Evolutionary conservation across 805 yeast genomes (phyloP).

Genomic region (Suhomyces faveliae): DNA sequence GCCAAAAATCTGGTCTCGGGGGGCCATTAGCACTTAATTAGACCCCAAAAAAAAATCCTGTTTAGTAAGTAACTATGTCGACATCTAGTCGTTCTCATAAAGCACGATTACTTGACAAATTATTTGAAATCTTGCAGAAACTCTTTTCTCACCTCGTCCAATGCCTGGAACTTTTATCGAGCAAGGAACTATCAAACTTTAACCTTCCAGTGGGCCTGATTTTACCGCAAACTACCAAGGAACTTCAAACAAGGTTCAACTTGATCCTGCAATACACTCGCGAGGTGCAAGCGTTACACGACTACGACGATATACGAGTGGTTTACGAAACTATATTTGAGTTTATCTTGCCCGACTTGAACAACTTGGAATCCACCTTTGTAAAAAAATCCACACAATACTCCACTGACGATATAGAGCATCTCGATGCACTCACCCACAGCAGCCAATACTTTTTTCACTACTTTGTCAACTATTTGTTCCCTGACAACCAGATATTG

Average conservation of each 20-base stretch:
- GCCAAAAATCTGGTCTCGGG: too few species aligned
- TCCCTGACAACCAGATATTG: slow-evolving; percentile 7
- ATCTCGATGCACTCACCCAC: background rate
- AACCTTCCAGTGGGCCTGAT: background rate
- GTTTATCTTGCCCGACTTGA: slow-evolving; percentile 7
- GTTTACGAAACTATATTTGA: slow-evolving; percentile 9
- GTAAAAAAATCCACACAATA: background rate
- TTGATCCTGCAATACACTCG: slow-evolving; percentile 8
- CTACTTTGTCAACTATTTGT: slow-evolving; percentile 7
- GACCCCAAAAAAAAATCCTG: background rate
- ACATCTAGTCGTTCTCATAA: background rate
- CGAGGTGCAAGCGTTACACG: slow-evolving; percentile 4
- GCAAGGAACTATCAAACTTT: background rate
- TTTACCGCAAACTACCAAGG: background rate
- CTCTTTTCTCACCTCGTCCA: background rate
- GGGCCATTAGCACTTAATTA: background rate
- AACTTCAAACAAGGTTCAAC: slow-evolving; percentile 5
- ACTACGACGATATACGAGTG: slow-evolving; percentile 5
- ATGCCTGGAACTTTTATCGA: background rate
- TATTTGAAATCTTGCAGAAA: background rate
- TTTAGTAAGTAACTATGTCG: too few species aligned
- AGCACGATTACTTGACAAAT: background rate
- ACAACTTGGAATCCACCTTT: slow-evolving; percentile 2
- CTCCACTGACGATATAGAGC: background rate
- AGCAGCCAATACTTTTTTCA: slow-evolving; percentile 2